Evolutionary conservation across 768 basidiomycete species (phyloP).

Genomic region (Galerina sulciceps): DNA sequence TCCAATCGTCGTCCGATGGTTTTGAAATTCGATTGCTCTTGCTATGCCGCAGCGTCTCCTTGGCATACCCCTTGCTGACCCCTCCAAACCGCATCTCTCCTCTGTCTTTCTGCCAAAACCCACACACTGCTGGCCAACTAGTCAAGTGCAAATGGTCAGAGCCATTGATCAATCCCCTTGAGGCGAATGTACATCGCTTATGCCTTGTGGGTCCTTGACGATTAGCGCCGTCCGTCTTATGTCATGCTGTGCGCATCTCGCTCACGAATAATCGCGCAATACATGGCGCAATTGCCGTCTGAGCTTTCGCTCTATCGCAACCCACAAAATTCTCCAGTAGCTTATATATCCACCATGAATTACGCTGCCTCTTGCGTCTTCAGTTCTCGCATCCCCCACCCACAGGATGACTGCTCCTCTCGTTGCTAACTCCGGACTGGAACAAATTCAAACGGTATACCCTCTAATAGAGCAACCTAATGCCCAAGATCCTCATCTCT

Average conservation of each 20-base stretch:
- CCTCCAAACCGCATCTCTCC: too few species aligned
- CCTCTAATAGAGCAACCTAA: slow-evolving; percentile 3
- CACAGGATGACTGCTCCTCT: slow-evolving; percentile 36
- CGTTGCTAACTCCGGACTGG: slow-evolving; percentile 13
- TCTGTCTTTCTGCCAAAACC: too few species aligned
- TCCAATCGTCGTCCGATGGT: too few species aligned
- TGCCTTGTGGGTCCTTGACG: too few species aligned
- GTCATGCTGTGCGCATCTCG: background rate
- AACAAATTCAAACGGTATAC: background rate
- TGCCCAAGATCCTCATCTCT: slow-evolving; percentile 18
- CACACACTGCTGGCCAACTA: too few species aligned
- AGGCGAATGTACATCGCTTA: too few species aligned
- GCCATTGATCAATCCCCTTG: too few species aligned
- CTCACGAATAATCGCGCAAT: slow-evolving; percentile 18
- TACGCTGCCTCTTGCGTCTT: background rate
- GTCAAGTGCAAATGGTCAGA: too few species aligned
- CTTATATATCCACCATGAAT: background rate
- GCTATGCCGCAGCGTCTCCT: too few species aligned
- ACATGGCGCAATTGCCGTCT: slow-evolving; percentile 12
- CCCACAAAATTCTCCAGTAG: background rate
- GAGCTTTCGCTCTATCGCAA: background rate
- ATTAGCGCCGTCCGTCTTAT: background rate
- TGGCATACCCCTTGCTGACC: too few species aligned
- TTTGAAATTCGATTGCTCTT: too few species aligned
- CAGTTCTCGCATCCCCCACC: background rate